Percentiles rank a stretch among this genome's conserved stretches.
phyloP scores from a whole-genome alignment of 495 filamentous ascomycete genomes.

The Penicillium parvum region DNA sequence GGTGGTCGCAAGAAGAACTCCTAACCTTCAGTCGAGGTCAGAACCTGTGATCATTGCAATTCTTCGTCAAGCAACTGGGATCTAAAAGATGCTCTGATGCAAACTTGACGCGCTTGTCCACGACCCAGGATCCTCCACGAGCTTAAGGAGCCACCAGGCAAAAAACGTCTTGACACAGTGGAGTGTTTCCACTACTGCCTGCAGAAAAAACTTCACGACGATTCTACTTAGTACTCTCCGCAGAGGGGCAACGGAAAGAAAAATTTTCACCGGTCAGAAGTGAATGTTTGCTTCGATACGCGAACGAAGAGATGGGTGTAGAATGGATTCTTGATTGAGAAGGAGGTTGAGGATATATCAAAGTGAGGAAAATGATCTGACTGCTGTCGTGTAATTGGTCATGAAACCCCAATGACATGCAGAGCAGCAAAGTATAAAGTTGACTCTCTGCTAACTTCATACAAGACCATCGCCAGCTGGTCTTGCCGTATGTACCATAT shows the following conservation, averaged over 20 bases:
- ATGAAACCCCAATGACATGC: too few relatives aligned
- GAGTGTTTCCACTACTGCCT: slow-evolving; percentile 18
- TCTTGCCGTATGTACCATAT: slow-evolving; percentile 16
- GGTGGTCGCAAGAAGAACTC: too few relatives aligned
- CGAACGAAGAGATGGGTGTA: too few relatives aligned
- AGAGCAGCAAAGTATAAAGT: too few relatives aligned
- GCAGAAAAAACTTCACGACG: slow-evolving; percentile 19
- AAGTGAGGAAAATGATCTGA: too few relatives aligned
- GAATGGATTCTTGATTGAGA: too few relatives aligned
- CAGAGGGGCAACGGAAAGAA: slow-evolving; percentile 21
- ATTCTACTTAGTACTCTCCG: slow-evolving; percentile 17
- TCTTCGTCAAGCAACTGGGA: background rate
- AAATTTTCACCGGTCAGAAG: slow-evolving; percentile 26
- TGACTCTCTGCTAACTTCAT: too few relatives aligned
- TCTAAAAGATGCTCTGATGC: background rate
- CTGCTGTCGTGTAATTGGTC: too few relatives aligned
- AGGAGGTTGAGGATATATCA: too few relatives aligned
- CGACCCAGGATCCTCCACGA: slow-evolving; percentile 18
- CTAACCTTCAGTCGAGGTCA: too few relatives aligned
- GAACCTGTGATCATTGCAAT: slow-evolving; percentile 13
- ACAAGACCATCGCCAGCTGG: background rate
- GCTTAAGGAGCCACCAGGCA: slow-evolving; percentile 22
- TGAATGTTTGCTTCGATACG: background rate
- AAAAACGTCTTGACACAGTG: slow-evolving; percentile 20
- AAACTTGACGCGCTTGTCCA: slow-evolving; percentile 21